Percentiles rank a stretch among this genome's conserved stretches.
These are phyloP conservation scores for Aureobasidium sp. DNA, from an alignment of 2,329 filamentous ascomycete genomes.

Conservation along the genomic window DNA sequence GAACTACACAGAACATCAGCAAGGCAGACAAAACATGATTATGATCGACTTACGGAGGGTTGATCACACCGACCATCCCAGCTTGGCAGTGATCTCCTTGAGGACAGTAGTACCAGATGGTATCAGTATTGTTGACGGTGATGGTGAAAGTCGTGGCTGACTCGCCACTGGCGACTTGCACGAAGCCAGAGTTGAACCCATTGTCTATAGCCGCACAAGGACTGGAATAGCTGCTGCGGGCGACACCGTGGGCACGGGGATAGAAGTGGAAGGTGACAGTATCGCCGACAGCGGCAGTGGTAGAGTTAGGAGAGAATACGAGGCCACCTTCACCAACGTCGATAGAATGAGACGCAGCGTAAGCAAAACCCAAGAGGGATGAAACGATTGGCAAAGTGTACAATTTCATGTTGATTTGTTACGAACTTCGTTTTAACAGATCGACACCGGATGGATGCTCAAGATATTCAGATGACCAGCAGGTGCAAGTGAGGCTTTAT, in stretches of 20 bases:
- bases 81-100: conserved; percentile 15
- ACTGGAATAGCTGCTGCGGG: conserved; percentile 10
- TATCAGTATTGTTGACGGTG: conserved; percentile 10
- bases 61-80: conserved; percentile 18
- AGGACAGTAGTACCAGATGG: conserved; percentile 16
- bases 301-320: conserved; percentile 11
- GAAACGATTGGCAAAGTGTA: neutral
- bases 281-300: conserved; percentile 11
- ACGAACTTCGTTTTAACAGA: too few relatives aligned
- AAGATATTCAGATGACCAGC: too few relatives aligned
- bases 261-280: conserved; percentile 15
- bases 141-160: conserved; percentile 6
- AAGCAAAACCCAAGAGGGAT: neutral
- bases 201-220: conserved; percentile 8
- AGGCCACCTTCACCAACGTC: conserved; percentile 15
- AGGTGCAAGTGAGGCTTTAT: neutral
- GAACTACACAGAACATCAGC: neutral
- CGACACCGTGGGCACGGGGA: conserved; percentile 15
- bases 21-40: neutral
- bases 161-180: conserved; percentile 3
- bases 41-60: conserved; percentile 10
- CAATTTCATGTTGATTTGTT: neutral
- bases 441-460: too few relatives aligned
- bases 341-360: neutral
- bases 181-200: conserved; percentile 16